phyloP scores from a whole-genome alignment of 768 basidiomycete genomes.

The Xerocomellus dryophilus region DNA sequence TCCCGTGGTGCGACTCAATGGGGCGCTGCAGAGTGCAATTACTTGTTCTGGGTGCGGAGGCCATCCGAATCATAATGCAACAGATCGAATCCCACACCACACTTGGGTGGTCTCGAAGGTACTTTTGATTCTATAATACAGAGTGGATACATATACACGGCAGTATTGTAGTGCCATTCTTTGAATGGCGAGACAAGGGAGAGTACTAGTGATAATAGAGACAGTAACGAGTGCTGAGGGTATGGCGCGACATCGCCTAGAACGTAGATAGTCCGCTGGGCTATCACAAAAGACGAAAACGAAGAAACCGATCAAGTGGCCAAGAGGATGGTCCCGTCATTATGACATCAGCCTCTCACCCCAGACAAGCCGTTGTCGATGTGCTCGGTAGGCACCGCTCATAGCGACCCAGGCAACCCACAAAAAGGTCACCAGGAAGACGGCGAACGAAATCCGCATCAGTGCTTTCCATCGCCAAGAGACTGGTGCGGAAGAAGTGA shows the following conservation, averaged over 20 bases:
- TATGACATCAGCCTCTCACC: slow-evolving; percentile 75
- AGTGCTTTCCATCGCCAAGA: slow-evolving; percentile 66
- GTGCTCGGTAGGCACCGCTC: slow-evolving; percentile 67
- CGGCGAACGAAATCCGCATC: slow-evolving; percentile 58
- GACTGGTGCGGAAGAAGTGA: slow-evolving; percentile 69
- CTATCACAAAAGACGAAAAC: neutral
- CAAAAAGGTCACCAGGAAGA: slow-evolving; percentile 55
- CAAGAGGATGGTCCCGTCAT: slow-evolving; percentile 3
- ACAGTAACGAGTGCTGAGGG: neutral
- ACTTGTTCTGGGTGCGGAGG: slow-evolving; percentile 85
- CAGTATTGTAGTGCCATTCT: neutral
- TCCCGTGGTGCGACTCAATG: slow-evolving; percentile 49
- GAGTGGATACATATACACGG: slow-evolving; percentile 12
- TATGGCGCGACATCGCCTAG: neutral
- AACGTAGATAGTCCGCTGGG: neutral
- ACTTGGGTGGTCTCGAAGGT: too few relatives aligned
- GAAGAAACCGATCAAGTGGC: neutral
- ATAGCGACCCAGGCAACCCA: slow-evolving; percentile 61
- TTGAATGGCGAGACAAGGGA: neutral
- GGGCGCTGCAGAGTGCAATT: slow-evolving; percentile 62
- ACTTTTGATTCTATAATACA: slow-evolving; percentile 17
- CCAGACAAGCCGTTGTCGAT: slow-evolving; percentile 74
- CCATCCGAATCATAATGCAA: slow-evolving; percentile 35
- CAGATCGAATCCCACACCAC: neutral
- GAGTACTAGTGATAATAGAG: neutral